Conservation (phyloP, 2,329 filamentous ascomycete species). For the Dactylellina parvicollis region DNA sequence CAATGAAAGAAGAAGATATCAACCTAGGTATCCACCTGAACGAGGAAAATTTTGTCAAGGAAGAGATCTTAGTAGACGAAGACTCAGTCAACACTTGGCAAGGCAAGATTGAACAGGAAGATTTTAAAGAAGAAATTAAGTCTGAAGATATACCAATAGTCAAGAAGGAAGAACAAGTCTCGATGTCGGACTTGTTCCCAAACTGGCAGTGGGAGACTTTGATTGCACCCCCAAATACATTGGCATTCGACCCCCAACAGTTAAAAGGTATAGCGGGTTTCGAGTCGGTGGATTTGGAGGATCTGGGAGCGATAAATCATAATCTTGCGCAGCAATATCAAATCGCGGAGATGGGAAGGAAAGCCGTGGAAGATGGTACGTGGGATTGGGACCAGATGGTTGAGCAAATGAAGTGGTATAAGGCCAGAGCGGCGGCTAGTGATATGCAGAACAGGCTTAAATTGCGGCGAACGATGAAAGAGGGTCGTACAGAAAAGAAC, state of each 20-base stretch:
- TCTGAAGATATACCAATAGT: not conserved
- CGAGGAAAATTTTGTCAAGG: too few species aligned
- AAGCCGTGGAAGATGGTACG: not conserved
- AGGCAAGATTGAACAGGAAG: not conserved
- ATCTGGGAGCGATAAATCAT: not conserved
- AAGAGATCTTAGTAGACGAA: too few species aligned
- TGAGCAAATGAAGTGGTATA: not conserved
- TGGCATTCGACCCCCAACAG: not conserved
- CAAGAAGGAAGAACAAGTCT: not conserved
- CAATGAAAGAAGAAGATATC: not conserved
- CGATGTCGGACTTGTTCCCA: not conserved
- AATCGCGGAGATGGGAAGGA: conserved; percentile 11
- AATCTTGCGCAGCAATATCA: conserved; percentile 13
- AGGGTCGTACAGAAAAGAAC: not conserved
- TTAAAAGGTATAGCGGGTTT: not conserved
- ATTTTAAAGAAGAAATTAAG: not conserved
- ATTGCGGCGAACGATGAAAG: too few species aligned
- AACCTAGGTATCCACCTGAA: too few species aligned
- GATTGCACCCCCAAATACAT: not conserved
- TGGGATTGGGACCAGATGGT: not conserved
- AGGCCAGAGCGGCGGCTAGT: too few species aligned
- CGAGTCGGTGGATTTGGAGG: not conserved
- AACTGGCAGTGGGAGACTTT: not conserved
- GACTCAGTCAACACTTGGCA: not conserved
- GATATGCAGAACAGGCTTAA: not conserved